Conservation (phyloP, 1,139 yeast species). For the Wickerhamomyces sp. region DNA sequence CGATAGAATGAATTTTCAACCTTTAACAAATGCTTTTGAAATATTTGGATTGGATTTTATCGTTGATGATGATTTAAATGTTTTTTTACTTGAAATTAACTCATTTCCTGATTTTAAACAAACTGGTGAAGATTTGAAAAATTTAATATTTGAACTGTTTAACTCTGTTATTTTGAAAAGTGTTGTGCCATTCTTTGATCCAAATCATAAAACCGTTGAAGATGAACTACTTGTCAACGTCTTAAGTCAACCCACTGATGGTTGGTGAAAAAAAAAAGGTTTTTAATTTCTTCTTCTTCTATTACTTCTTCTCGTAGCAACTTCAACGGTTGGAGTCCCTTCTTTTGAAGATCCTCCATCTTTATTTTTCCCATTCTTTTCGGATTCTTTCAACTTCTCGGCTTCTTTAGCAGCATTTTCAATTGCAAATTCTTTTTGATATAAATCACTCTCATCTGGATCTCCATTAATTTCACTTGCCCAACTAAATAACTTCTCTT, state of each 20-base stretch:
- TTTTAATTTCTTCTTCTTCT: slow-evolving; percentile 2
- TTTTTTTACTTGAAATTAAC: slow-evolving; percentile 74
- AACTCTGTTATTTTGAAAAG: slow-evolving; percentile 38
- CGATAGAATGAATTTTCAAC: slow-evolving; percentile 86
- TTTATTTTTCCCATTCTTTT: not conserved
- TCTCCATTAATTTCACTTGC: slow-evolving; percentile 81
- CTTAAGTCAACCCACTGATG: slow-evolving; percentile 30
- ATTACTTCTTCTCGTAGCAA: slow-evolving; percentile 4
- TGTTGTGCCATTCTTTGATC: slow-evolving; percentile 35
- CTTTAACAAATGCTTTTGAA: slow-evolving; percentile 77
- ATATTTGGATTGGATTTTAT: slow-evolving; percentile 85
- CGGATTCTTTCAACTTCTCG: slow-evolving; percentile 11
- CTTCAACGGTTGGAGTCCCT: slow-evolving; percentile 1
- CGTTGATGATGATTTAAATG: slow-evolving; percentile 51
- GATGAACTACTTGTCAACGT: slow-evolving; percentile 32
- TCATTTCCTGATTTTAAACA: slow-evolving; percentile 97
- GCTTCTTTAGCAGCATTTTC: slow-evolving; percentile 13
- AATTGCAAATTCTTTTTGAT: slow-evolving; percentile 16
- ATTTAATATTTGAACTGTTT: slow-evolving; percentile 56
- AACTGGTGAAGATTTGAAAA: slow-evolving; percentile 74
- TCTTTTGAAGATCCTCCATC: not conserved
- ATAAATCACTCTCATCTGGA: slow-evolving; percentile 34
- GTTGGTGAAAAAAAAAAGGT: slow-evolving; percentile 23
- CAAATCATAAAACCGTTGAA: slow-evolving; percentile 6
- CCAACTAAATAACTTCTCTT: slow-evolving; percentile 70